Percentiles rank a stretch among this genome's conserved stretches.
phyloP scores from a whole-genome alignment of 768 basidiomycete genomes.

The Leccinum sublutescens region DNA sequence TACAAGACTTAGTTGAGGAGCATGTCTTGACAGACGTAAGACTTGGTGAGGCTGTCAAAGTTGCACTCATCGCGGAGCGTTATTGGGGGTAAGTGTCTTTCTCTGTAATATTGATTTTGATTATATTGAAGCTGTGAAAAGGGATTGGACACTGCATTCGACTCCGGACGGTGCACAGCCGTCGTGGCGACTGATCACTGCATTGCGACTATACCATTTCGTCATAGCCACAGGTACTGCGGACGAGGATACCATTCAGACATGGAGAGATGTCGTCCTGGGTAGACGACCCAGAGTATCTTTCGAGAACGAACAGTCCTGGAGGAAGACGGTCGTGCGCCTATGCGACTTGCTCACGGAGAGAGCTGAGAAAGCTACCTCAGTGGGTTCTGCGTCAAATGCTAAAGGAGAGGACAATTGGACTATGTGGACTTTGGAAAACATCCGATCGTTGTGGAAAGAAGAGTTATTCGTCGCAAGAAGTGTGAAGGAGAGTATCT shows the following conservation, averaged over 20 bases:
- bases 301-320: slow-evolving; percentile 47
- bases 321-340: slow-evolving; percentile 38
- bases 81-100: slow-evolving; percentile 76
- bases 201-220: slow-evolving; percentile 64
- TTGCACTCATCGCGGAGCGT: slow-evolving; percentile 54
- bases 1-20: slow-evolving; percentile 52
- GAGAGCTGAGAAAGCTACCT: slow-evolving; percentile 31
- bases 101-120: background rate
- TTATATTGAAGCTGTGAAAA: slow-evolving; percentile 28
- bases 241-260: slow-evolving; percentile 34
- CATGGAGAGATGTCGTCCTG: slow-evolving; percentile 55
- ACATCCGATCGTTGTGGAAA: slow-evolving; percentile 53
- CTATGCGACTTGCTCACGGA: slow-evolving; percentile 40
- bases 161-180: slow-evolving; percentile 63
- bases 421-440: slow-evolving; percentile 35
- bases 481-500: slow-evolving; percentile 46
- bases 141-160: slow-evolving; percentile 78
- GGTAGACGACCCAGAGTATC: slow-evolving; percentile 48
- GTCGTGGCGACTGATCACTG: slow-evolving; percentile 75
- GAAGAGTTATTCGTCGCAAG: slow-evolving; percentile 57
- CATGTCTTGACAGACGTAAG: slow-evolving; percentile 45
- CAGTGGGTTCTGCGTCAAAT: background rate
- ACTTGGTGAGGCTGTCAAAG: slow-evolving; percentile 48
- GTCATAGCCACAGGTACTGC: slow-evolving; percentile 30
- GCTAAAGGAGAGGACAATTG: slow-evolving; percentile 18